phyloP scores from a whole-genome alignment of 305 asterid species.

The Fraxinus platypoda region DNA sequence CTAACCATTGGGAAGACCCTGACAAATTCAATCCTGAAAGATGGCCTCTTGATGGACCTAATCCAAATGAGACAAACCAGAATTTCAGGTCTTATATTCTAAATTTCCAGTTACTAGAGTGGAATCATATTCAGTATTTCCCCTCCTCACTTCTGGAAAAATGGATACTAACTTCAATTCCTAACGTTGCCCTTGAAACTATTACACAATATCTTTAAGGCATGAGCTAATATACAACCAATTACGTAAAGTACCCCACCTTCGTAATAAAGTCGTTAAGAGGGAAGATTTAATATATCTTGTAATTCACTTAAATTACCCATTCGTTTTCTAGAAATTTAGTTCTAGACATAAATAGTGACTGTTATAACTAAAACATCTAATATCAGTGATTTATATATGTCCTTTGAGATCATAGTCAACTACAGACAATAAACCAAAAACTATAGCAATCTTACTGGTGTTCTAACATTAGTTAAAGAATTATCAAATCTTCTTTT shows the following conservation, averaged over 20 bases:
- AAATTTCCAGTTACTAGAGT: neutral
- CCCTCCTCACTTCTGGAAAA: neutral
- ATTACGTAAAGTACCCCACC: neutral
- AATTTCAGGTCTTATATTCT: constrained; percentile 68
- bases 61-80: constrained; percentile 95
- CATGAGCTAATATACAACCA: neutral
- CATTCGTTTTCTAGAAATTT: neutral
- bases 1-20: constrained; percentile 80
- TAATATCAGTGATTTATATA: neutral
- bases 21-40: constrained; percentile 91
- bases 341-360: neutral
- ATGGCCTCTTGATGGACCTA: constrained; percentile 97
- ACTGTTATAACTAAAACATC: neutral
- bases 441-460: neutral
- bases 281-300: neutral
- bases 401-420: neutral
- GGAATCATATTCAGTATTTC: neutral
- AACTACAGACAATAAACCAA: neutral
- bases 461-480: neutral
- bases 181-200: neutral
- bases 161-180: neutral
- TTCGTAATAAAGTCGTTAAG: neutral
- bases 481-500: neutral
- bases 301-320: neutral
- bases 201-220: neutral